A percentile compares a stretch with the other conserved stretches of the same genome.
phyloP scores from a whole-genome alignment of 257 asterid species.

The Cordia subcordata region DNA sequence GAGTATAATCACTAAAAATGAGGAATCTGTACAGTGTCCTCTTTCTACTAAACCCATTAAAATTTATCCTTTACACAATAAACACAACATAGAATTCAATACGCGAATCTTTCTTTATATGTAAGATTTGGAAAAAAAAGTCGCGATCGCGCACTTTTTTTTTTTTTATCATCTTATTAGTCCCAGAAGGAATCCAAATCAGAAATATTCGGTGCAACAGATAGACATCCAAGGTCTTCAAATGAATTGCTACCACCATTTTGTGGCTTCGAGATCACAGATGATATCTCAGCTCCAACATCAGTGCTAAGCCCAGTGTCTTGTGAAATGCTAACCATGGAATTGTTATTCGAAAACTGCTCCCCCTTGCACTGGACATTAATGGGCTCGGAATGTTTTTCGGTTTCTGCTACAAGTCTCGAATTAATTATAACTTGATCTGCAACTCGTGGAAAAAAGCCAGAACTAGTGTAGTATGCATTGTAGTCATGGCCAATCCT shows the following conservation, averaged over 20 bases:
- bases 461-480: constrained; percentile 1
- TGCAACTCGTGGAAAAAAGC: constrained; percentile 14
- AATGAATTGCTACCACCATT: constrained; percentile 23
- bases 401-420: constrained; percentile 9
- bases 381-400: too few species aligned
- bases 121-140: too few species aligned
- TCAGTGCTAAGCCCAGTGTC: constrained; percentile 37
- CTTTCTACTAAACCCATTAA: not conserved
- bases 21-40: not conserved
- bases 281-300: constrained; percentile 38
- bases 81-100: not conserved
- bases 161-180: not conserved
- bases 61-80: not conserved
- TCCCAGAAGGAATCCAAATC: constrained; percentile 27
- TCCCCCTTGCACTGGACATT: constrained; percentile 35
- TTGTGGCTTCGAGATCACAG: constrained; percentile 13
- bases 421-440: constrained; percentile 15
- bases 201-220: constrained; percentile 37
- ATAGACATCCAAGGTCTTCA: constrained; percentile 33
- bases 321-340: constrained; percentile 40
- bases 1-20: not conserved
- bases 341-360: constrained; percentile 39
- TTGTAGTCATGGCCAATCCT: constrained; percentile 3
- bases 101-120: too few species aligned
- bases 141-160: too few species aligned